These are phyloP conservation scores for Spergularia marina DNA, from an alignment of 148 eudicot species.

Conservation along the genomic window DNA sequence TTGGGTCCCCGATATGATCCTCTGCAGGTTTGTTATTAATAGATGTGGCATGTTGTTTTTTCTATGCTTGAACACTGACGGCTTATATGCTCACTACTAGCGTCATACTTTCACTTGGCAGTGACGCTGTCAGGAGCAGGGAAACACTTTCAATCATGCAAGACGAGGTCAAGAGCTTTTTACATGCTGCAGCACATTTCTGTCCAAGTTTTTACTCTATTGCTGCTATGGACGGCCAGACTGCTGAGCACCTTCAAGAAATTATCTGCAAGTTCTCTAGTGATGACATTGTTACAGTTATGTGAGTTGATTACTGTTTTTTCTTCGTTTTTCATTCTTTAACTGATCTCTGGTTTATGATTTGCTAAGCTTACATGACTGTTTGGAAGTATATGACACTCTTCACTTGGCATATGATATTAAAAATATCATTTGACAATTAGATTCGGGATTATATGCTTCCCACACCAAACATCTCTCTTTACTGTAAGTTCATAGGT, in stretches of 20 bases:
- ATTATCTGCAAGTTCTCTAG: constrained; percentile 62
- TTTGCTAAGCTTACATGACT: background rate
- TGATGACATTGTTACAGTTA: constrained; percentile 73
- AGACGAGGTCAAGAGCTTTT: constrained; percentile 54
- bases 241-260: constrained; percentile 79
- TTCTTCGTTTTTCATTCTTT: background rate
- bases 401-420: background rate
- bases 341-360: background rate
- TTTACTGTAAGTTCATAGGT: too few species aligned
- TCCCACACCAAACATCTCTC: background rate
- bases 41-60: background rate
- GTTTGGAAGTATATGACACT: background rate
- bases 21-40: constrained; percentile 53
- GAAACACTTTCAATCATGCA: constrained; percentile 84
- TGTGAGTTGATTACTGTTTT: constrained; percentile 54
- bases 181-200: constrained; percentile 74
- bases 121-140: constrained; percentile 76
- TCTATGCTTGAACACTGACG: background rate
- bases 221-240: constrained; percentile 98
- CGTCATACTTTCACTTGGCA: constrained; percentile 28
- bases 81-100: background rate
- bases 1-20: constrained; percentile 82
- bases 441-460: background rate
- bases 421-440: background rate
- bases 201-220: constrained; percentile 86